Percentiles rank a stretch among this genome's conserved stretches.
phyloP scores from a whole-genome alignment of 1,284 basidiomycete genomes.

The Xerocomus minutiporus region DNA sequence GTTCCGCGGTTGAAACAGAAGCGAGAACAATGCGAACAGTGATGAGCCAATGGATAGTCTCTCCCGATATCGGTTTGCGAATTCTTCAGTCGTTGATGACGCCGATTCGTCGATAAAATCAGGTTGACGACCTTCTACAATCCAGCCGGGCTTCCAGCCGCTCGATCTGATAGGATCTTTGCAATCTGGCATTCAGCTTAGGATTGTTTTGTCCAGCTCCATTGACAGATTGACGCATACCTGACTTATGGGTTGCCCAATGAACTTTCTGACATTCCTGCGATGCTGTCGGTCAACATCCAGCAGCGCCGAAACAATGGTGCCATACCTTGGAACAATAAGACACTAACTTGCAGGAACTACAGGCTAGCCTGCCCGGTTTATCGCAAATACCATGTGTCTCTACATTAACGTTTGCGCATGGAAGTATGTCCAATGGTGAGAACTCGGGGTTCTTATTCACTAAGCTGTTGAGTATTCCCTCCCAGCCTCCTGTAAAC shows the following conservation, averaged over 20 bases:
- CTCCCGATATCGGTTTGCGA: constrained; percentile 6
- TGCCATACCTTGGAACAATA: constrained; percentile 36
- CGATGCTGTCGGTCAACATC: neutral
- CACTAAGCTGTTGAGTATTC: constrained; percentile 8
- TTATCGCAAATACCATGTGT: constrained; percentile 22
- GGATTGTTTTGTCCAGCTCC: neutral
- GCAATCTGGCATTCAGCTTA: constrained; percentile 19
- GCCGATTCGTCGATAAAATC: constrained; percentile 13
- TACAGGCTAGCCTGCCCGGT: constrained; percentile 31
- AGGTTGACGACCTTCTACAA: constrained; percentile 20
- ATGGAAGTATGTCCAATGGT: constrained; percentile 26
- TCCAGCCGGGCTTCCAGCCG: constrained; percentile 25
- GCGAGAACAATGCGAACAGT: constrained; percentile 15
- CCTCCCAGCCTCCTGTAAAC: constrained; percentile 11
- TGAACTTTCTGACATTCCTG: constrained; percentile 28
- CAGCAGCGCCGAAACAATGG: constrained; percentile 1
- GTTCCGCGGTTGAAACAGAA: neutral
- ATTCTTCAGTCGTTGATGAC: constrained; percentile 9
- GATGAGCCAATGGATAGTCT: constrained; percentile 19
- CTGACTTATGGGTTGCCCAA: constrained; percentile 23
- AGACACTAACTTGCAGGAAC: constrained; percentile 36
- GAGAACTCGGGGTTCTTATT: constrained; percentile 10
- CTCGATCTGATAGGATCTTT: constrained; percentile 21
- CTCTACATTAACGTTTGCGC: constrained; percentile 23
- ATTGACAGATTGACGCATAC: constrained; percentile 8